Base-by-base conservation (phyloP, 176 grass and related monocot species). In the Rhynchospora breviuscula region DNA sequence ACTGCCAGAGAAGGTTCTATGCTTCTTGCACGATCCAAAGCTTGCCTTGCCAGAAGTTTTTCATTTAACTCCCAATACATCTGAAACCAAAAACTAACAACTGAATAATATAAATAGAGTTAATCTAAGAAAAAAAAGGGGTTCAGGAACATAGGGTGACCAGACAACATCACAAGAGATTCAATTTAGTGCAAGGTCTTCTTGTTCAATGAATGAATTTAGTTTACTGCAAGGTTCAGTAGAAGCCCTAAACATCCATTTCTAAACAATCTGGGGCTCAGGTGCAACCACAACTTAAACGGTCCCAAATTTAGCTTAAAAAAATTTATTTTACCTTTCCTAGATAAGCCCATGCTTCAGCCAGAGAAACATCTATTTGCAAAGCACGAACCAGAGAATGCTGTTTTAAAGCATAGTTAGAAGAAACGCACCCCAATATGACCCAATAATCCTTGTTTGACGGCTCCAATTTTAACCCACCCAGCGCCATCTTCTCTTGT, bases 1-100 rank as follows among this genome's bases (percentile, higher is more conserved):
- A 98, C 91, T 77, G 92, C 91, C 88, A 98, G 84, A 26, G 92
- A 93, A 86, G 92, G 95, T 81, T 98, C 91, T 81, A 95, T 98
- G 85, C 95, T 98, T 88, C 95, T 89, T 81, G 92, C 87, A 85
- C 85, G 91, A 90, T 98, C 95, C 88, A 93, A 93, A 85, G 91
- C 92, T 88, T 98, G 84, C 68, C 71, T 91, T 81, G 92, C 86
- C 86, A 95, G 88, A 79, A 87, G 84, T 68, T 90, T 91, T 43
- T 95, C 92, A 84, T 90, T 89, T 87, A 90, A 90, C 43, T 90
- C 88, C 63, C 92, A 93, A 84, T 95, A 95, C 78, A 91, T 90
- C 92, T 94, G 89, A 94, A 86, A 51, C 65, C 46, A 73, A 60
- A 85, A 15, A 89, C 47, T 86, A 79, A 80, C n/a, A 9, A 80